Base-by-base conservation (phyloP, 1,284 basidiomycete genomes). In the Ustilago bromivora region DNA sequence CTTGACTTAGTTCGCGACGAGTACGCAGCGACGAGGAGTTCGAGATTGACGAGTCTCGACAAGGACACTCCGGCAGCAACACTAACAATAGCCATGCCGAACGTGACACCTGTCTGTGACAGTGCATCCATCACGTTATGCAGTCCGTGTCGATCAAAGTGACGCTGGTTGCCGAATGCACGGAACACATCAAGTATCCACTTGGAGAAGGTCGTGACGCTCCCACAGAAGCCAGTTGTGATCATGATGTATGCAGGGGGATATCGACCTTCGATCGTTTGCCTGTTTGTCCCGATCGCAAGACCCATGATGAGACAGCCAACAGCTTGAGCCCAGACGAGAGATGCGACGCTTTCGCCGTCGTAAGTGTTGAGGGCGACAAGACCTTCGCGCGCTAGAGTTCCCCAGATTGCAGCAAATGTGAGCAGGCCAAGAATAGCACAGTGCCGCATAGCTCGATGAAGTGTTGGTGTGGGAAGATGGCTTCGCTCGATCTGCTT, bases 141-240 rank as follows among this genome's bases (percentile, higher is more conserved):
- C 47, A 98, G 89, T 61, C 94, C 92, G 61, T 89, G 88, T 55
- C 93, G 90, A 67, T 89, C 83, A 61, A 88, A 90, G 13, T 89
- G 87, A 15, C 88, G 87, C 17, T 89, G 87, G 85, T 98, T 93
- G 0, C 93, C 89, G 90, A 95, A 99, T 0, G 95, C 92, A 57
- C 90, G 87, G 84, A 96, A 99, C 1, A 95, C 88, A 74, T 95
- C 93, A 9, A 94, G 84, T 87, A 98, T 94, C 96, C 97, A 99
- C 17, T 92, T 90, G 4, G 95, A 97, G 87, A 98, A 99, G 0
- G 96, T 98, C 4, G 97, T 99, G 77, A 98, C 88, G 5, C 94
- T 96, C 1, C 96, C 97, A 83, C 96, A 98, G 85, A 97, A 94
- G 4, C 96, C 96, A 51, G 96, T 98, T 0, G 94, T 94, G 19